A percentile compares a stretch with the other conserved stretches of the same genome.
These are phyloP conservation scores for Hyaloscypha variabilis DNA, from an alignment of 495 filamentous ascomycete species.

Conservation along the genomic window DNA sequence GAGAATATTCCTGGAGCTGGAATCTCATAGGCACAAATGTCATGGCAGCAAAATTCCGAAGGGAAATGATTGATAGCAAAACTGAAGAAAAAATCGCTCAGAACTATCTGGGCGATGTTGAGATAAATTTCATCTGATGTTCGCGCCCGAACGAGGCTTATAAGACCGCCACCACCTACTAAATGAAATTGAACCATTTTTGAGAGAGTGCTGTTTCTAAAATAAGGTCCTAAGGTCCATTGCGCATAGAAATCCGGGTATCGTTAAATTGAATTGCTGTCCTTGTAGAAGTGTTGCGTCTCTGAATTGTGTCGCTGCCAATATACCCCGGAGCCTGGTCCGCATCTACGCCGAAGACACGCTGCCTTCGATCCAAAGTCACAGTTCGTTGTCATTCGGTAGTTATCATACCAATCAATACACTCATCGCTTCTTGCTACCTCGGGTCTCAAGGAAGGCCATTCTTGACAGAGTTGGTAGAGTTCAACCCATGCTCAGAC, in stretches of 20 bases:
- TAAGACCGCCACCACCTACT: neutral
- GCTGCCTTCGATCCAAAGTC: no score
- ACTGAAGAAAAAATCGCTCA: neutral
- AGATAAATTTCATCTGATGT: neutral
- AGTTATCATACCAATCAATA: neutral
- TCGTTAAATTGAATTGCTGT: no score
- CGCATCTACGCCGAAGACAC: no score
- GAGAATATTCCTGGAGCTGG: neutral
- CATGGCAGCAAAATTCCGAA: neutral
- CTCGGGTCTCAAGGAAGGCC: neutral
- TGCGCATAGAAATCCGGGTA: no score
- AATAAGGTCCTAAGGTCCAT: no score
- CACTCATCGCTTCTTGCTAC: neutral
- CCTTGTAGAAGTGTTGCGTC: no score
- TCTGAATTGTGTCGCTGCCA: no score
- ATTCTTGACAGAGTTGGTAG: neutral
- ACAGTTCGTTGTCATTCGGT: neutral
- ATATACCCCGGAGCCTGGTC: no score
- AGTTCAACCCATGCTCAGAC: slow-evolving; percentile 5
- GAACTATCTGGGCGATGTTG: neutral
- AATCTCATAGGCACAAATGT: neutral
- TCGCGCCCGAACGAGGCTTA: neutral
- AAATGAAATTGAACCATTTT: neutral
- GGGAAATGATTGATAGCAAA: neutral
- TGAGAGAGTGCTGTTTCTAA: no score